Conservation (phyloP, 305 asterid genomes). For the Coffea humblotiana region DNA sequence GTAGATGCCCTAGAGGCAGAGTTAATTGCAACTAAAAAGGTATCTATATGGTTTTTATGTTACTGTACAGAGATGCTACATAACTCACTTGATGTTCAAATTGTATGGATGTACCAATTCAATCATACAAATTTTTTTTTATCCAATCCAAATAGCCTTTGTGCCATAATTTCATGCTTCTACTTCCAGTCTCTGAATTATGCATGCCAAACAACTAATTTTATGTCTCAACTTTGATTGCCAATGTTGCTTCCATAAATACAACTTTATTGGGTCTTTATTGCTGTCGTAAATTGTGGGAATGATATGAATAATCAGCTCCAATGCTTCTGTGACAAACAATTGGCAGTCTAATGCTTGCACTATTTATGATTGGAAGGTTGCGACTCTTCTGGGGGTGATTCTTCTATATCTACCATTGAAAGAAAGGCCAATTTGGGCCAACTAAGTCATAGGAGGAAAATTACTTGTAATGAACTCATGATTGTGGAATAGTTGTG, state of each 20-base stretch:
- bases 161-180: neutral
- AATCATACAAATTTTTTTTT: neutral
- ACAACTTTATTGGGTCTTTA: neutral
- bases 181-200: neutral
- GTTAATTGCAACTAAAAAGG: conserved; percentile 97
- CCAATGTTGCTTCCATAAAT: neutral
- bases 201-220: neutral
- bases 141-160: too few relatives aligned
- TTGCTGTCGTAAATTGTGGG: neutral
- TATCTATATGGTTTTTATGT: conserved; percentile 22
- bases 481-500: neutral
- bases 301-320: neutral
- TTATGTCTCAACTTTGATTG: neutral
- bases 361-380: neutral
- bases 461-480: neutral
- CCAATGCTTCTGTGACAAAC: neutral
- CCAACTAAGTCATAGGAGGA: neutral
- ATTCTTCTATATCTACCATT: neutral
- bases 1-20: conserved; percentile 99
- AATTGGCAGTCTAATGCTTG: neutral
- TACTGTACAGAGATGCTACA: neutral
- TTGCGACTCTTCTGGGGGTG: neutral
- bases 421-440: neutral
- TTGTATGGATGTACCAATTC: neutral
- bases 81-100: neutral